Conservation (phyloP, 108 stramenopile species). For the Skeletonema marinoi region DNA sequence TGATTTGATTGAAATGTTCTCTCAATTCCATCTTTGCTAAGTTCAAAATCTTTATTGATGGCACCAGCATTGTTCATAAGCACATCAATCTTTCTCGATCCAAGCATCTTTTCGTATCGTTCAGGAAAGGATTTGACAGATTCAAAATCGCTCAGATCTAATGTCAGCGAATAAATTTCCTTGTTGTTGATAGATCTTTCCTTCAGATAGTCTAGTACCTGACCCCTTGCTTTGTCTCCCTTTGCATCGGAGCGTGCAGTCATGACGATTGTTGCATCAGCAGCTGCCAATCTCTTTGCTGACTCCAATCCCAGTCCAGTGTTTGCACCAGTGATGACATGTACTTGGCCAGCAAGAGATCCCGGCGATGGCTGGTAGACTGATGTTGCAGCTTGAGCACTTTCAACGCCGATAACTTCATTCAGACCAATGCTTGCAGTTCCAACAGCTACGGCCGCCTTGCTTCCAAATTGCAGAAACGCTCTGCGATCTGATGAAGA, state of each 20-base stretch:
- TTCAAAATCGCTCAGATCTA: conserved; percentile 6
- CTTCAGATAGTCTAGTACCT: not conserved
- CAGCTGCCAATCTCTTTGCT: conserved; percentile 18
- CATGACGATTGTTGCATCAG: conserved; percentile 46
- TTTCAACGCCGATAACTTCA: not conserved
- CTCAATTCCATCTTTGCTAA: conserved; percentile 48
- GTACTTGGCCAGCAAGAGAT: conserved; percentile 6
- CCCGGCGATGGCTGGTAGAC: not conserved
- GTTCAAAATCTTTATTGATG: conserved; percentile 3
- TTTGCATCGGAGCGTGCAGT: conserved; percentile 13
- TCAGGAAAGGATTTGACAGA: conserved; percentile 12
- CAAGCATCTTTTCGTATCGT: conserved; percentile 7
- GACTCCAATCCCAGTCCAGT: conserved; percentile 51
- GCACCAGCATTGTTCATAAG: conserved; percentile 54
- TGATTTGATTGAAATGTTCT: conserved; percentile 39
- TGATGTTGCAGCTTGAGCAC: not conserved
- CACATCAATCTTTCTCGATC: conserved; percentile 28
- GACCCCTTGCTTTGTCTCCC: conserved; percentile 3
- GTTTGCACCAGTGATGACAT: conserved; percentile 39
- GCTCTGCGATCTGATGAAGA: not conserved
- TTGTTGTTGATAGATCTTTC: conserved; percentile 4
- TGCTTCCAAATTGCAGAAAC: not conserved
- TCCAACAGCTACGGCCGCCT: not conserved
- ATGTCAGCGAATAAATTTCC: not conserved
- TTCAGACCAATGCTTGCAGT: not conserved